A percentile compares a stretch with the other conserved stretches of the same genome.
Evolutionary conservation across 768 basidiomycete species (phyloP).

Genomic region (Pholiota conissans): DNA sequence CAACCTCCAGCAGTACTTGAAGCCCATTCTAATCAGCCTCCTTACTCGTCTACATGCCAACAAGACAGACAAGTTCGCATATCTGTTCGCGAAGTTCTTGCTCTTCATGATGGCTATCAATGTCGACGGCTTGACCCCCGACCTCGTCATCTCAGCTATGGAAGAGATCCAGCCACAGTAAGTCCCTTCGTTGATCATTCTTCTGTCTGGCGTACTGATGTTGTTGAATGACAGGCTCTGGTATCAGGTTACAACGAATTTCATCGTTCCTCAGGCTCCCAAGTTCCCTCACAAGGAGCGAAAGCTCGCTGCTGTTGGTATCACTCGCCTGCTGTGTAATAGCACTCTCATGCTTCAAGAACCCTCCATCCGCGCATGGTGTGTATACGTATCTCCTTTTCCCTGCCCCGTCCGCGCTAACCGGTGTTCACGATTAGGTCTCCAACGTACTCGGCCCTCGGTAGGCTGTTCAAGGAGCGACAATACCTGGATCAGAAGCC

Average conservation of each 20-base stretch:
- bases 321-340: conserved; percentile 77
- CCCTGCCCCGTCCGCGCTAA: no score
- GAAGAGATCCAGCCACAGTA: conserved; percentile 88
- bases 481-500: conserved; percentile 56
- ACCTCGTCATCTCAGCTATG: conserved; percentile 73
- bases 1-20: conserved; percentile 71
- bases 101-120: conserved; percentile 75
- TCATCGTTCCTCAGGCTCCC: conserved; percentile 78
- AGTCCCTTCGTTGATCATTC: conserved; percentile 21
- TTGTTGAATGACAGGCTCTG: conserved; percentile 50
- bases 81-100: conserved; percentile 79
- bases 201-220: neutral
- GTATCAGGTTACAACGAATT: conserved; percentile 73
- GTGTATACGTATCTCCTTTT: conserved; percentile 13
- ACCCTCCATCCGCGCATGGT: conserved; percentile 70
- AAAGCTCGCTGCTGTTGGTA: conserved; percentile 80
- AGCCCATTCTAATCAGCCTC: conserved; percentile 72
- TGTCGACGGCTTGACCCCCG: conserved; percentile 71
- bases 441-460: conserved; percentile 62
- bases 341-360: conserved; percentile 68
- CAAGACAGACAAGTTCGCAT: conserved; percentile 88
- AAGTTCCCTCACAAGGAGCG: conserved; percentile 82
- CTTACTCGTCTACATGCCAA: conserved; percentile 84
- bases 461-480: conserved; percentile 76
- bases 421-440: conserved; percentile 51